Percentiles rank a stretch among this genome's conserved stretches.
Conservation (phyloP, 495 filamentous ascomycete genomes). For the Trichoderma gamsii region DNA sequence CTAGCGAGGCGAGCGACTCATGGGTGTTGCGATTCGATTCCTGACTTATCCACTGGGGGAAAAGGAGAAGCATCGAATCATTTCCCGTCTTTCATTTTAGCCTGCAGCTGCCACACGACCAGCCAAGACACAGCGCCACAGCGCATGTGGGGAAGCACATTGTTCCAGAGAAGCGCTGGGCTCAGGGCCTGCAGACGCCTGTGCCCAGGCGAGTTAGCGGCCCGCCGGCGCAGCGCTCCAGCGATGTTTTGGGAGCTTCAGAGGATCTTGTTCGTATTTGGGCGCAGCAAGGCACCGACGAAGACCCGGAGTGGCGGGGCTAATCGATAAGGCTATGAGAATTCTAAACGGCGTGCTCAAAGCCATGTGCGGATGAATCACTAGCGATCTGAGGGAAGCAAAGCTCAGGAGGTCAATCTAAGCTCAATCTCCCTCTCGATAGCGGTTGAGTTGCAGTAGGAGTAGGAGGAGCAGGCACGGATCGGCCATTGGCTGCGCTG, state of each 20-base stretch:
- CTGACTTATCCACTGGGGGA: conserved; percentile 5
- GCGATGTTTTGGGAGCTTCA: background rate
- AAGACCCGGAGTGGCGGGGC: background rate
- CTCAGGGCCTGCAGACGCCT: background rate
- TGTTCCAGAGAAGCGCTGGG: background rate
- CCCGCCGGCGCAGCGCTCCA: background rate
- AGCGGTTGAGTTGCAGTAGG: too few relatives aligned
- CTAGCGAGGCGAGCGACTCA: conserved; percentile 11
- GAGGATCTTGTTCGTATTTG: background rate
- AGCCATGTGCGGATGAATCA: conserved; percentile 7
- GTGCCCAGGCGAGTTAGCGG: background rate
- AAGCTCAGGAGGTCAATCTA: too few relatives aligned
- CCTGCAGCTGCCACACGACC: conserved; percentile 12
- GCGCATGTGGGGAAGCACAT: conserved; percentile 2
- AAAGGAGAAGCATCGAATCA: conserved; percentile 14
- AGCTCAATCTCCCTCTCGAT: too few relatives aligned
- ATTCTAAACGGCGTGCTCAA: background rate
- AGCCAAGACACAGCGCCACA: conserved; percentile 4
- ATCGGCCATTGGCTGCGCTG: too few relatives aligned
- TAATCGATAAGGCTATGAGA: conserved; percentile 11
- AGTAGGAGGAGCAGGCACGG: too few relatives aligned
- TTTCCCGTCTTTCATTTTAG: background rate
- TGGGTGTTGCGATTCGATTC: conserved; percentile 12
- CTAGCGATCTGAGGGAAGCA: background rate
- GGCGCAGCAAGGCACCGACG: background rate